Base-by-base conservation (phyloP, 306 rosid genomes). In the Sicyos baderoa region DNA sequence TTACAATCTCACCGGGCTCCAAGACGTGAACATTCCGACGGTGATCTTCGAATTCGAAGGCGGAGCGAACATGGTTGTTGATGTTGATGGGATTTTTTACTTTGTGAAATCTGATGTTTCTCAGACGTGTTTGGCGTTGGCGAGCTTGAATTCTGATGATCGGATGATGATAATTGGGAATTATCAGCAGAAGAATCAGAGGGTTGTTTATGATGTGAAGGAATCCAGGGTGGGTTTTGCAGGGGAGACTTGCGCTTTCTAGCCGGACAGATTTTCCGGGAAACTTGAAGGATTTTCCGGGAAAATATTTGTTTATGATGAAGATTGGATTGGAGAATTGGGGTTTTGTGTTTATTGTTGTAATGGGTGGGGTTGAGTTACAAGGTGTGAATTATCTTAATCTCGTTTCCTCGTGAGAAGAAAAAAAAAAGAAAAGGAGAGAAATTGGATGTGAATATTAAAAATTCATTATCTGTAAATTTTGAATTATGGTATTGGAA, bases 161-260 rank as follows among this genome's bases (percentile, higher is more conserved):
- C 88, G 82, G 68, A 76, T 73, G 2, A 77, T 81, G 9, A 87
- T 92, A 7, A 74, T 92, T 50, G 98, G 96, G 75, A 89, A 87
- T 72, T 89, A 82, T 70, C 98, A 89, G 82, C 98, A 92, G 78
- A 87, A 80, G 80, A 92, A 92, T 70, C 96, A 87, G 54, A 89
- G 95, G 89, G 88, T 92, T n/a, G 56, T 89, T 55, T 92, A 89
- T 76, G 81, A 92, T 77, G 74, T 78, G 23, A 79, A 86, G 80
- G 81, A 79, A 59, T 85, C 88, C n/a, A 74, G 25, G 81, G 75
- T 89, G 68, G 98, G 98, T 75, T 87, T 92, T 81, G 96, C 93
- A 16, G 78, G 54, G 17, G 98, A 92, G 77, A 29, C 76, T 63
- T 92, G 98, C 79, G 79, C 85, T 78, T 92, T 86, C 74, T 70